A percentile compares a stretch with the other conserved stretches of the same genome.
Evolutionary conservation across 495 filamentous ascomycete genomes (phyloP).

Genomic region (Rhypophila decipiens): DNA sequence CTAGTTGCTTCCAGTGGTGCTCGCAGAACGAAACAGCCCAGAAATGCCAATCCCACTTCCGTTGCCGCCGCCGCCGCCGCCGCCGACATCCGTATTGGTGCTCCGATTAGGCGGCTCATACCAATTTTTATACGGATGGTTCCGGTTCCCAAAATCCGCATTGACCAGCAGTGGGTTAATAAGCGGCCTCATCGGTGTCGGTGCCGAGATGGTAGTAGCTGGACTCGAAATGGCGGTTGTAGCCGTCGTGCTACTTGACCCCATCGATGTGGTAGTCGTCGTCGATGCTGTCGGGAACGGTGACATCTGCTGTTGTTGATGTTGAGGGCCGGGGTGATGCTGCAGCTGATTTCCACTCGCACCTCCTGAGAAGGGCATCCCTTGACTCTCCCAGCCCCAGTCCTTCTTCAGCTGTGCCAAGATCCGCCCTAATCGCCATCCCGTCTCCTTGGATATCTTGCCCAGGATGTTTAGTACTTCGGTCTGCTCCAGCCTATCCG

Average conservation of each 20-base stretch:
- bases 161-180: conserved; percentile 58
- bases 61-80: no score
- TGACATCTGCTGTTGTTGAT: background rate
- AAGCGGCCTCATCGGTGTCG: conserved; percentile 39
- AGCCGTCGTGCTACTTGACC: background rate
- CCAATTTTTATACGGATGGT: conserved; percentile 68
- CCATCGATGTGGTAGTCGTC: background rate
- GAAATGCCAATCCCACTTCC: no score
- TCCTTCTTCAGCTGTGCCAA: conserved; percentile 60
- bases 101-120: conserved; percentile 44
- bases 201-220: conserved; percentile 18
- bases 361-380: background rate
- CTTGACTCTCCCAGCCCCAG: conserved; percentile 62
- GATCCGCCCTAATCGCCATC: conserved; percentile 67
- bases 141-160: conserved; percentile 65
- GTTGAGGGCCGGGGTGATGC: no score
- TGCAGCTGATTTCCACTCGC: background rate
- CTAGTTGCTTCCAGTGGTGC: no score
- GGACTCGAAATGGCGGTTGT: background rate
- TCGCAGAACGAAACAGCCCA: no score
- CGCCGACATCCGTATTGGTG: background rate
- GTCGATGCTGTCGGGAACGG: background rate
- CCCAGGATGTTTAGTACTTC: conserved; percentile 76
- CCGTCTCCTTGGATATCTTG: conserved; percentile 66
- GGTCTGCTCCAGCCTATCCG: conserved; percentile 64